Evolutionary conservation across 768 basidiomycete species (phyloP), one percentile per base, ranked within the genome.

Genomic region (Leccinum incarnatum): DNA sequence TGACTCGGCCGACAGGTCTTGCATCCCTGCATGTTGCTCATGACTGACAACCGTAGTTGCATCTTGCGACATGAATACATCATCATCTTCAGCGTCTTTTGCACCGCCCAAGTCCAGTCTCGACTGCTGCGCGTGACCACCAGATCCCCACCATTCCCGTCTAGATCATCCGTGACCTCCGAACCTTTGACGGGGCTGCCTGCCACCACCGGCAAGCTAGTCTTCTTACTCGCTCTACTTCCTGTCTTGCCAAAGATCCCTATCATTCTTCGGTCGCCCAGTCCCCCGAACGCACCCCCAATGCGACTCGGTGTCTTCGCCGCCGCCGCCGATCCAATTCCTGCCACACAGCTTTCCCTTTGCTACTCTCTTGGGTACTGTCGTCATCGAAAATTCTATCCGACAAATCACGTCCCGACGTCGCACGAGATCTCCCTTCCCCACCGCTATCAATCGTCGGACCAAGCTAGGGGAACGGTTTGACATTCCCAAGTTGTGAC

Each of bases 161-260:
- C 27, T 2, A 29, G 8, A 29, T 29, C 37, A 17, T 17, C 57
- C 7, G 25, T 49, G 4, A 19, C 32, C 3, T 60, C 63, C 30
- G 69, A 70, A 11, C 71, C 77, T 61, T 82, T 82, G 56, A 78
- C 77, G 3, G 81, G 79, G 57, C 80, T 82, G 5, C 73, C 81
- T 53, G 68, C 68, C 7, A 81, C 81, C 23, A 72, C 73, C 2
- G 80, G 79, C 49, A 82, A 61, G 34, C 65, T 76, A n/a, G 77
- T 72, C 65, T 76, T 76, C 71, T 75, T 76, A 62, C 79, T 82
- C 19, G 70, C 78, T 52, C 71, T 72, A 25, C 66, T 62, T 3
- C 69, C 66, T 8, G 54, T 30, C 56, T 56, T 64, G 27, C 66
- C 62, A 54, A 69, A 68, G 7, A 73, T 68, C 6, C 69, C 65